These are phyloP conservation scores for Leptodermis oblonga DNA, from an alignment of 257 asterid species.

Conservation along the genomic window DNA sequence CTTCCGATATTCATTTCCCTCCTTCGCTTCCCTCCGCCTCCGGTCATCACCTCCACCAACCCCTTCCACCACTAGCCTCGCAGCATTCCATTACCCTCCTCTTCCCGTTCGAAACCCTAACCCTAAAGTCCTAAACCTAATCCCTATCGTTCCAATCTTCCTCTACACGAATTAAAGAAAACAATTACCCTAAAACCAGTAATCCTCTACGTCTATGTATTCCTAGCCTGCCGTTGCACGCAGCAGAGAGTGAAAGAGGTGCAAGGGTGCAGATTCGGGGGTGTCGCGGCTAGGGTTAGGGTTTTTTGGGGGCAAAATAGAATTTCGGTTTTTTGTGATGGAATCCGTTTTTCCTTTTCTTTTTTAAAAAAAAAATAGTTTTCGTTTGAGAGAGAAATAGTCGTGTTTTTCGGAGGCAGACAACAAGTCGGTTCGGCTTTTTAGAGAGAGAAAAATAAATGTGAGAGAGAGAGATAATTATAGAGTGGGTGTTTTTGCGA, in stretches of 20 bases:
- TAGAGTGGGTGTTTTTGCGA: not conserved
- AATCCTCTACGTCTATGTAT: not conserved
- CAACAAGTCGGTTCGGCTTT: constrained; percentile 26
- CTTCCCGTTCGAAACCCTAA: constrained; percentile 22
- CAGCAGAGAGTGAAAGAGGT: not conserved
- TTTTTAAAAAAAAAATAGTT: too few species aligned
- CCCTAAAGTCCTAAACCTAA: constrained; percentile 17
- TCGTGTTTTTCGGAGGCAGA: constrained; percentile 47
- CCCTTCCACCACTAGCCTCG: constrained; percentile 44
- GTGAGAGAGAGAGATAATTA: not conserved
- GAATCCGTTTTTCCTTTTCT: constrained; percentile 33
- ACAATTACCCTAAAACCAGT: not conserved
- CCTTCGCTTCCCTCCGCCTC: constrained; percentile 57
- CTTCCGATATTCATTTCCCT: constrained; percentile 52
- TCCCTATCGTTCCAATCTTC: not conserved
- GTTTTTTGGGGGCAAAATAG: constrained; percentile 51
- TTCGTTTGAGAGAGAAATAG: constrained; percentile 26
- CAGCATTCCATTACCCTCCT: constrained; percentile 45
- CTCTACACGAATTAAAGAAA: constrained; percentile 11
- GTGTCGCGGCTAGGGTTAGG: constrained; percentile 81
- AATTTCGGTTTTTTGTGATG: constrained; percentile 30
- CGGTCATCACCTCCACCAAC: constrained; percentile 54
- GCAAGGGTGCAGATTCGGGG: not conserved
- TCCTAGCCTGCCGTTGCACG: not conserved
- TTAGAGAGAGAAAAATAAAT: constrained; percentile 14